Conservation (phyloP, 306 rosid genomes). For the Sicyos baderoa region DNA sequence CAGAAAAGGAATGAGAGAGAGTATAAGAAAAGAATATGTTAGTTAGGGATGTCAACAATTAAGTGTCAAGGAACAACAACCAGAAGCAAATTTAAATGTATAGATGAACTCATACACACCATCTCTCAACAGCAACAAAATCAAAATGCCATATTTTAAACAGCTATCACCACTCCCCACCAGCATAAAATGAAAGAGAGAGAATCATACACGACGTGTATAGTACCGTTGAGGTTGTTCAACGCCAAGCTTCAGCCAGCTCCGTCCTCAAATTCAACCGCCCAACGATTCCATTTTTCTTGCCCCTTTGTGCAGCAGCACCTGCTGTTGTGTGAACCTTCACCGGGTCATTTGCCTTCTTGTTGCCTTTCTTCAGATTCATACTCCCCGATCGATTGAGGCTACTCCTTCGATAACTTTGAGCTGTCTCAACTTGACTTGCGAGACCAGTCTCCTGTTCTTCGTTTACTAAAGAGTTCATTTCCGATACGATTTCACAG, state of each 20-base stretch:
- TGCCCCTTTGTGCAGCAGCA: constrained; percentile 39
- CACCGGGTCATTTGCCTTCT: constrained; percentile 32
- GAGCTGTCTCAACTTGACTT: constrained; percentile 19
- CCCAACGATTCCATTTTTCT: constrained; percentile 46
- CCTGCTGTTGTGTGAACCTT: constrained; percentile 32
- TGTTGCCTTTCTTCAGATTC: constrained; percentile 33
- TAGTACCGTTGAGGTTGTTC: constrained; percentile 20
- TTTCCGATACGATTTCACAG: constrained; percentile 57
- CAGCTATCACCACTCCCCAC: constrained; percentile 20
- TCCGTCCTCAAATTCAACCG: constrained; percentile 70
- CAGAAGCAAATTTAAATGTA: constrained; percentile 15
- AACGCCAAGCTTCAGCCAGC: constrained; percentile 89
- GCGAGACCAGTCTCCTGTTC: constrained; percentile 34
- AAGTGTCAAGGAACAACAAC: constrained; percentile 13
- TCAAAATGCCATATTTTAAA: constrained; percentile 16
- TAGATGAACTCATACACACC: constrained; percentile 17
- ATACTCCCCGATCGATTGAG: constrained; percentile 37
- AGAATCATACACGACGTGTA: background rate
- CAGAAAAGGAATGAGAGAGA: background rate
- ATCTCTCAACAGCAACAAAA: constrained; percentile 15
- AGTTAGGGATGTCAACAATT: constrained; percentile 7
- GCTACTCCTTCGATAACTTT: constrained; percentile 31
- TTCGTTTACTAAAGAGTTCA: constrained; percentile 40
- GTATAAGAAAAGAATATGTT: constrained; percentile 13
- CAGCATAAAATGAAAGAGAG: constrained; percentile 14